Percentiles rank a stretch among this genome's conserved stretches.
Evolutionary conservation across 73 alveolate genomes (phyloP).

Genomic region (Paramecium pentaurelia): DNA sequence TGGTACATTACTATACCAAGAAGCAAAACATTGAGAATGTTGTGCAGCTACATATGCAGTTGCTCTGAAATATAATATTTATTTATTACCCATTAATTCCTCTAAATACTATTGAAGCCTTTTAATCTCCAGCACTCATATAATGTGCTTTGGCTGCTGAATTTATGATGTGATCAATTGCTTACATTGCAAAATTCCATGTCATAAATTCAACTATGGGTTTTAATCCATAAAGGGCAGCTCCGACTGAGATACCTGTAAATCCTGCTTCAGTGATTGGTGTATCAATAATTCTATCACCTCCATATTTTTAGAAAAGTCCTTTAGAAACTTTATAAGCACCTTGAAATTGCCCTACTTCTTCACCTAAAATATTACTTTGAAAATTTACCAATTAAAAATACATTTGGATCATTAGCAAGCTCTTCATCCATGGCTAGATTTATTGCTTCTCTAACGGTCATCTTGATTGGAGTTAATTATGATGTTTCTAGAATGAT

Average conservation of each 20-base stretch:
- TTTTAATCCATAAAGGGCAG: constrained; percentile 83
- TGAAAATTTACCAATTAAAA: constrained; percentile 58
- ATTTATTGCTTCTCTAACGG: constrained; percentile 87
- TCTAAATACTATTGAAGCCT: constrained; percentile 83
- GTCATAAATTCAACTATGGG: constrained; percentile 93
- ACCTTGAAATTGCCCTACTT: constrained; percentile 87
- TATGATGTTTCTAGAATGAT: neutral
- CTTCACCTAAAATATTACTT: constrained; percentile 72
- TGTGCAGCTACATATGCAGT: constrained; percentile 91
- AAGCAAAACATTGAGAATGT: constrained; percentile 89
- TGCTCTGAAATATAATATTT: constrained; percentile 27
- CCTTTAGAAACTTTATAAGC: constrained; percentile 93
- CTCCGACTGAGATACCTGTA: constrained; percentile 92
- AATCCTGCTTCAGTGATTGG: constrained; percentile 92
- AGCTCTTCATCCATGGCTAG: constrained; percentile 89
- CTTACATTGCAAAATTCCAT: constrained; percentile 87
- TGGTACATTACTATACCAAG: constrained; percentile 89
- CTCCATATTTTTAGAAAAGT: constrained; percentile 79
- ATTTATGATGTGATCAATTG: constrained; percentile 86
- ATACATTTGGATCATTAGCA: constrained; percentile 82
- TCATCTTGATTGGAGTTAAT: constrained; percentile 58
- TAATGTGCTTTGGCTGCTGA: constrained; percentile 86
- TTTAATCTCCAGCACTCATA: constrained; percentile 86
- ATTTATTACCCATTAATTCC: constrained; percentile 80
- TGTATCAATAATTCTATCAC: constrained; percentile 80